Conservation (phyloP, 208 protist species). For the Leishmania amazonensis region DNA sequence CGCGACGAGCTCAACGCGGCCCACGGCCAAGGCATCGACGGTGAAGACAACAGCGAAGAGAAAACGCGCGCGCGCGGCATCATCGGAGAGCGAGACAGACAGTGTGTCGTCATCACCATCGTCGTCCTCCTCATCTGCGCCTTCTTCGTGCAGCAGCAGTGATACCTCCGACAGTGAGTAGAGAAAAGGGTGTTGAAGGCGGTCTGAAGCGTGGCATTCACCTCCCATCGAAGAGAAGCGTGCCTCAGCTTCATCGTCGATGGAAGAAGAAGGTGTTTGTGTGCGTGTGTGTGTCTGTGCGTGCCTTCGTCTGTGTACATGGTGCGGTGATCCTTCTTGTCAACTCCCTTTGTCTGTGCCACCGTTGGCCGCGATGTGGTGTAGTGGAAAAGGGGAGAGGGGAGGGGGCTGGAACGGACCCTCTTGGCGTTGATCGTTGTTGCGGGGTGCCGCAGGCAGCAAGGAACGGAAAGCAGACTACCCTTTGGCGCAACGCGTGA, state of each 20-base stretch:
- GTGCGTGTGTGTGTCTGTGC: not conserved
- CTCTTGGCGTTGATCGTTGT: not conserved
- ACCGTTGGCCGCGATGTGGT: not conserved
- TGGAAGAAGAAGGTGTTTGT: not conserved
- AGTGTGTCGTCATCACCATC: not conserved
- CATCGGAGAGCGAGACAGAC: constrained; percentile 25
- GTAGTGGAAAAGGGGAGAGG: no score
- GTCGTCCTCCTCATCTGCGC: constrained; percentile 1
- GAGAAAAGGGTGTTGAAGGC: not conserved
- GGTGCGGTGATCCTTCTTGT: not conserved
- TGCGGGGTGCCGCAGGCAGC: not conserved
- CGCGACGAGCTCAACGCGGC: constrained; percentile 19
- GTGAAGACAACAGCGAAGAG: constrained; percentile 1
- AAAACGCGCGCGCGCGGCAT: constrained; percentile 6
- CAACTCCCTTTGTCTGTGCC: not conserved
- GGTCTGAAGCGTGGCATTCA: not conserved
- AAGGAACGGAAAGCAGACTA: not conserved
- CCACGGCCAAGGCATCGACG: constrained; percentile 15
- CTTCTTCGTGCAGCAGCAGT: constrained; percentile 3
- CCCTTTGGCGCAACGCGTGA: no score
- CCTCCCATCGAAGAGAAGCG: not conserved
- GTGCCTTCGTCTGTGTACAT: not conserved
- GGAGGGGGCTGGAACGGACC: not conserved
- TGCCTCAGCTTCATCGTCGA: not conserved
- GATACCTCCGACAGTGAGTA: constrained; percentile 17